Percentiles rank a stretch among this genome's conserved stretches.
Conservation (phyloP, 352 stramenopile species). For the Pythium rhizo-oryzae region DNA sequence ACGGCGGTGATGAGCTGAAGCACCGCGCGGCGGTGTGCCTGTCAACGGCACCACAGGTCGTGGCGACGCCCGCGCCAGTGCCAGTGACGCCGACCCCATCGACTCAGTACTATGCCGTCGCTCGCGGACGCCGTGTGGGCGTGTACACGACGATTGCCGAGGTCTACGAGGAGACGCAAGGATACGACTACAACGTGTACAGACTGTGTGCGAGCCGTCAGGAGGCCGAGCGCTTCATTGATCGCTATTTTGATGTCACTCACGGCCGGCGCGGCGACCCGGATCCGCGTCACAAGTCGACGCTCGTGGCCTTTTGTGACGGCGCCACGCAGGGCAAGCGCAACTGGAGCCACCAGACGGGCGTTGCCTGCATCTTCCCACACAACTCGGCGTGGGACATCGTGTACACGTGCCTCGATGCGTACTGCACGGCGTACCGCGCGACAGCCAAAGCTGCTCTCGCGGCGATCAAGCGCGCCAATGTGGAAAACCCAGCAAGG, state of each 20-base stretch:
- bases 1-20: not conserved
- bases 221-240: slow-evolving; percentile 54
- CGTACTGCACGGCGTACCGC: slow-evolving; percentile 52
- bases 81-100: not conserved
- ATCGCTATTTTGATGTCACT: slow-evolving; percentile 24
- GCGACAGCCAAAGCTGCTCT: slow-evolving; percentile 59
- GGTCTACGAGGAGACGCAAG: slow-evolving; percentile 16
- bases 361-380: slow-evolving; percentile 65
- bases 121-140: slow-evolving; percentile 43
- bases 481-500: slow-evolving; percentile 43
- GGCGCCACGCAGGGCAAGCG: slow-evolving; percentile 62
- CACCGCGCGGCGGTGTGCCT: not conserved
- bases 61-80: not conserved
- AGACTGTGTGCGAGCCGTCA: slow-evolving; percentile 43
- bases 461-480: slow-evolving; percentile 57
- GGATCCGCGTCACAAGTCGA: slow-evolving; percentile 46
- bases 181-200: slow-evolving; percentile 19
- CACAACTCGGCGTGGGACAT: slow-evolving; percentile 61
- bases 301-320: slow-evolving; percentile 76
- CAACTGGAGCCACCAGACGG: slow-evolving; percentile 38
- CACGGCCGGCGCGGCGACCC: slow-evolving; percentile 24
- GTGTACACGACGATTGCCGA: slow-evolving; percentile 57
- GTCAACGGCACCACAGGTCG: not conserved
- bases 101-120: slow-evolving; percentile 46
- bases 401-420: slow-evolving; percentile 48